Percentiles rank a stretch among this genome's conserved stretches.
Conservation (phyloP, 2,329 filamentous ascomycete genomes). For the Hypoxylon sp. region DNA sequence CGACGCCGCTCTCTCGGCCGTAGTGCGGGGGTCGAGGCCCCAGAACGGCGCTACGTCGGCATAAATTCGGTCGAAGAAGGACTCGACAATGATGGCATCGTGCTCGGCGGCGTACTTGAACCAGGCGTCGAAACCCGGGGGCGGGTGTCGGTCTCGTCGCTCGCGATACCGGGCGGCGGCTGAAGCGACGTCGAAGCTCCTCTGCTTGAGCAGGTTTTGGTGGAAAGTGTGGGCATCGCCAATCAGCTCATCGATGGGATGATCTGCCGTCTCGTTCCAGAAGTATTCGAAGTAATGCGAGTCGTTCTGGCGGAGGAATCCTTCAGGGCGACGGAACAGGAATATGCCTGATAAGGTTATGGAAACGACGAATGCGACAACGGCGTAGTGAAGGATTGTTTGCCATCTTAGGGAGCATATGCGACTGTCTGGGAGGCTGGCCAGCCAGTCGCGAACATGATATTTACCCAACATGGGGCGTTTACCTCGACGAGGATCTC, state of each 20-base stretch:
- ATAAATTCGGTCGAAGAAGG: conserved; percentile 71
- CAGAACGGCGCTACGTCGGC: conserved; percentile 69
- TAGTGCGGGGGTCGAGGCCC: conserved; percentile 57
- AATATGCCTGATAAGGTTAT: conserved; percentile 36
- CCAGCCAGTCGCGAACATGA: conserved; percentile 31
- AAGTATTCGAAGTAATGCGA: conserved; percentile 39
- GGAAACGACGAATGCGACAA: conserved; percentile 35
- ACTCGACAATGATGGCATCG: conserved; percentile 65
- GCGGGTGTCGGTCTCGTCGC: conserved; percentile 66
- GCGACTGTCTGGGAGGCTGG: conserved; percentile 35
- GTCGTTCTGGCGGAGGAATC: conserved; percentile 28
- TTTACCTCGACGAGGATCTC: neutral
- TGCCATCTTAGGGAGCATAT: conserved; percentile 33
- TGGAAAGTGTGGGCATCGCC: conserved; percentile 55
- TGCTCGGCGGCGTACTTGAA: conserved; percentile 60
- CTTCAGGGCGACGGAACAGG: conserved; percentile 36
- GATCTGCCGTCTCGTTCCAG: conserved; percentile 40
- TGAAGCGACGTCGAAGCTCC: conserved; percentile 57
- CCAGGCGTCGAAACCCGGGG: conserved; percentile 70
- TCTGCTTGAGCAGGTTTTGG: conserved; percentile 51
- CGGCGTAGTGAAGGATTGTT: conserved; percentile 35
- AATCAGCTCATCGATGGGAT: conserved; percentile 62
- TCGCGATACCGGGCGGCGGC: conserved; percentile 64
- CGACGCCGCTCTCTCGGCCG: conserved; percentile 50
- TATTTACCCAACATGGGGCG: conserved; percentile 24